A percentile compares a stretch with the other conserved stretches of the same genome.
These are phyloP conservation scores for Gastrodia elata DNA, from an alignment of 106 monocot species.

Conservation along the genomic window DNA sequence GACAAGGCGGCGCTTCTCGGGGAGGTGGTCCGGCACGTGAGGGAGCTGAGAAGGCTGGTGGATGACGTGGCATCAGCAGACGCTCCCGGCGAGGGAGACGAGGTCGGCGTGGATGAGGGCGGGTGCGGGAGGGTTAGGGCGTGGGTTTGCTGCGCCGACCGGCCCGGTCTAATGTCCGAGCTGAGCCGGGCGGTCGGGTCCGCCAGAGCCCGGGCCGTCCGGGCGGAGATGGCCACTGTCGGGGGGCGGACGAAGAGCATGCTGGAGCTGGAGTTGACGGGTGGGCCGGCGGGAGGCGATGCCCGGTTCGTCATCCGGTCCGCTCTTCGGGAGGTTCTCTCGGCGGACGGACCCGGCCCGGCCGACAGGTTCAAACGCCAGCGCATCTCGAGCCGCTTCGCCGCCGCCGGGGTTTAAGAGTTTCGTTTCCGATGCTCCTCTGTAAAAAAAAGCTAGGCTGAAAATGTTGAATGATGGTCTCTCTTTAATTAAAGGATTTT, in stretches of 20 bases:
- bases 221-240: conserved; percentile 70
- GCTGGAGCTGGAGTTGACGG: conserved; percentile 39
- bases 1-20: conserved; percentile 83
- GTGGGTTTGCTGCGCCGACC: conserved; percentile 74
- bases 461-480: not conserved
- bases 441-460: not conserved
- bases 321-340: conserved; percentile 40
- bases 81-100: conserved; percentile 54
- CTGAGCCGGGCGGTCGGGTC: conserved; percentile 54
- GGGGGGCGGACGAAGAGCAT: conserved; percentile 63
- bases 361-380: conserved; percentile 29
- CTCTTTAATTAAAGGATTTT: not conserved
- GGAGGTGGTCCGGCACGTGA: conserved; percentile 89
- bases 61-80: conserved; percentile 23
- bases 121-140: conserved; percentile 22
- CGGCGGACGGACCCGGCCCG: conserved; percentile 19
- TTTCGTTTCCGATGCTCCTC: not conserved
- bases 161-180: conserved; percentile 63
- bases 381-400: conserved; percentile 16
- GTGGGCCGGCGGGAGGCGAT: conserved; percentile 11
- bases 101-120: conserved; percentile 22
- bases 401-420: not conserved
- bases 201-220: conserved; percentile 38
- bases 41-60: conserved; percentile 44
- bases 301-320: conserved; percentile 29